A percentile compares a stretch with the other conserved stretches of the same genome.
These are phyloP conservation scores for Beauveria australis DNA, from an alignment of 2,329 filamentous ascomycete species.

Conservation along the genomic window DNA sequence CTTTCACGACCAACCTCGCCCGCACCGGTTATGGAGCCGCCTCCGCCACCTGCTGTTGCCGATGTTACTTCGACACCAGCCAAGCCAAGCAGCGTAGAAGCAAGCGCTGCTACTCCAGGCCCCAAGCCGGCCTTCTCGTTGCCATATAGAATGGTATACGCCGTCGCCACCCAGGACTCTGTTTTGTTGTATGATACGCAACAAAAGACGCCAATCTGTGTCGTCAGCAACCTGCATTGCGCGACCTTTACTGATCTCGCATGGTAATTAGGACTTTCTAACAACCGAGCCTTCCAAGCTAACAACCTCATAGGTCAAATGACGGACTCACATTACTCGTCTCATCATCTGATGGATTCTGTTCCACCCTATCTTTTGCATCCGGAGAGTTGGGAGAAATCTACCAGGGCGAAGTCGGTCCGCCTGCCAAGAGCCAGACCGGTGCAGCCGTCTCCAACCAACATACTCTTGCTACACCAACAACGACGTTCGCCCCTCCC, in stretches of 20 bases:
- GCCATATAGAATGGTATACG: conserved; percentile 91
- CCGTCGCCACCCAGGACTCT: conserved; percentile 92
- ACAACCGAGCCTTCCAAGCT: conserved; percentile 12
- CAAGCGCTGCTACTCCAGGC: conserved; percentile 43
- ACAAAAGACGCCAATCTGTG: conserved; percentile 83
- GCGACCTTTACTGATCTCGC: conserved; percentile 94
- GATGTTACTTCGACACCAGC: conserved; percentile 44
- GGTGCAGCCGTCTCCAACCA: conserved; percentile 45
- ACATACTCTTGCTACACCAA: conserved; percentile 63
- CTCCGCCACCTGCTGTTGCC: conserved; percentile 51
- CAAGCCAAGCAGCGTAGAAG: conserved; percentile 38
- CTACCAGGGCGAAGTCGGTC: conserved; percentile 62
- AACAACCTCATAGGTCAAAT: conserved; percentile 34
- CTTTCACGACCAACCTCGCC: conserved; percentile 53
- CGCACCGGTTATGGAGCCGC: conserved; percentile 71
- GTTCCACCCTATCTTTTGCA: conserved; percentile 79
- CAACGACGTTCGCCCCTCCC: conserved; percentile 51
- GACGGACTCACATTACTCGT: conserved; percentile 62
- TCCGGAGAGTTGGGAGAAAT: conserved; percentile 76
- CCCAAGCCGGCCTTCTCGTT: conserved; percentile 70
- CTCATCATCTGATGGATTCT: conserved; percentile 97
- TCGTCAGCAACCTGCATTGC: conserved; percentile 95
- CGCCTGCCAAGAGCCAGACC: conserved; percentile 30
- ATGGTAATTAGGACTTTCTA: conserved; percentile 54
- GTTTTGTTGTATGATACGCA: conserved; percentile 95